Evolutionary conservation across 176 grass and related monocot species (phyloP).

Genomic region (Carex myosuroides): DNA sequence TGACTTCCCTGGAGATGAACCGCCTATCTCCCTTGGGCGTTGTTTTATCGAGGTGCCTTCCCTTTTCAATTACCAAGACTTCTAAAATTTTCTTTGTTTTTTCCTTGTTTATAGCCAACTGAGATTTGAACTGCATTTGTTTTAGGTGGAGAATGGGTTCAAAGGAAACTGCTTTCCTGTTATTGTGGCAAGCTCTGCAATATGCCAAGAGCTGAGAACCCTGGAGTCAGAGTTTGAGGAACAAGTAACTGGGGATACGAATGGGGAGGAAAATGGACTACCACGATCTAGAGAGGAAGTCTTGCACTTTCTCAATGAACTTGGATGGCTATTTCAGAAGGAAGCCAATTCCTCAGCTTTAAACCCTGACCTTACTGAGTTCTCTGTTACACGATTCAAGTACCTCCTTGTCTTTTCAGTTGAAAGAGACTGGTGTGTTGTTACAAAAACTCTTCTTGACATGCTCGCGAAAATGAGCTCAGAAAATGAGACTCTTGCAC

Average conservation of each 20-base stretch:
- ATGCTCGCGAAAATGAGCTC: conserved; percentile 70
- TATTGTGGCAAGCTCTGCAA: conserved; percentile 60
- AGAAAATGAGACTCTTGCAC: conserved; percentile 37
- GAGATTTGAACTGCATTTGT: conserved; percentile 29
- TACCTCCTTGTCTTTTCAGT: conserved; percentile 74
- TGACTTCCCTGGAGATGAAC: conserved; percentile 62
- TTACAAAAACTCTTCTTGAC: conserved; percentile 78
- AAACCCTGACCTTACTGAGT: conserved; percentile 30
- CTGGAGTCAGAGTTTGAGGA: conserved; percentile 77
- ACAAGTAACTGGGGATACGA: conserved; percentile 30
- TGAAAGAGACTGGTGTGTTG: conserved; percentile 76
- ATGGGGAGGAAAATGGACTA: conserved; percentile 42
- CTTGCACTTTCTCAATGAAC: conserved; percentile 91
- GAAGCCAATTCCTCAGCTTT: conserved; percentile 16
- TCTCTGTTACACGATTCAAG: conserved; percentile 68
- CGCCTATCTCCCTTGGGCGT: conserved; percentile 47
- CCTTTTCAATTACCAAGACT: not conserved
- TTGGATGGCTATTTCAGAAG: conserved; percentile 96
- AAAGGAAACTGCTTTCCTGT: conserved; percentile 93
- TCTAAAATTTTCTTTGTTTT: not conserved
- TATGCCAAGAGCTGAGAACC: conserved; percentile 73
- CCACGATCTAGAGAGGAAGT: conserved; percentile 47
- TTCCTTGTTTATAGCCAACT: conserved; percentile 22
- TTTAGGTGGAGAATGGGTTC: conserved; percentile 94
- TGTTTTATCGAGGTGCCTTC: conserved; percentile 83